Evolutionary conservation across 495 filamentous ascomycete species (phyloP).

Genomic region (Thermochaetoides thermophila): DNA sequence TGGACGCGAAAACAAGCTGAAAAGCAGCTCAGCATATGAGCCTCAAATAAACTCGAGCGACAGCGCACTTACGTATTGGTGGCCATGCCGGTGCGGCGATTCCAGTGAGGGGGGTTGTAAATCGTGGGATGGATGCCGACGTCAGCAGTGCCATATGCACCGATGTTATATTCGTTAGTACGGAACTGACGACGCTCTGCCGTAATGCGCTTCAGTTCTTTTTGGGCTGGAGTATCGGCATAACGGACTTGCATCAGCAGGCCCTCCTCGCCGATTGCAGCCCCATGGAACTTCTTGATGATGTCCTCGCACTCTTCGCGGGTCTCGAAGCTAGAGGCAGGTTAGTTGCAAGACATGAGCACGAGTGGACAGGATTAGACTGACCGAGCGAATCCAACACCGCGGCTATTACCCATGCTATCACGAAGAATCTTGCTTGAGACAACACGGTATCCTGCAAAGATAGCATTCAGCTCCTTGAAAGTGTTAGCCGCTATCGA

Average conservation of each 20-base stretch:
- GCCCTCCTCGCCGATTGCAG: slow-evolving; percentile 51
- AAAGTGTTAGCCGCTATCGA: slow-evolving; percentile 6
- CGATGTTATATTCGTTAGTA: slow-evolving; percentile 81
- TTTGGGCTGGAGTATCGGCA: slow-evolving; percentile 91
- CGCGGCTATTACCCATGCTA: slow-evolving; percentile 76
- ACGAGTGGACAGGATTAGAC: slow-evolving; percentile 9
- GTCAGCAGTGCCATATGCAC: slow-evolving; percentile 39
- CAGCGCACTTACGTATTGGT: slow-evolving; percentile 14
- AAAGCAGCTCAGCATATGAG: no score
- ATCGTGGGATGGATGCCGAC: slow-evolving; percentile 34
- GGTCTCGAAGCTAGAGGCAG: slow-evolving; percentile 53
- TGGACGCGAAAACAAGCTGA: slow-evolving; percentile 16
- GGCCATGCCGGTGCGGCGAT: slow-evolving; percentile 15
- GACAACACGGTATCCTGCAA: slow-evolving; percentile 67
- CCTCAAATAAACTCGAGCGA: no score
- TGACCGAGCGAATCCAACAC: slow-evolving; percentile 93
- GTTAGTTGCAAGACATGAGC: slow-evolving; percentile 11
- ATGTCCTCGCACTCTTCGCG: slow-evolving; percentile 79
- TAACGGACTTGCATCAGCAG: slow-evolving; percentile 85
- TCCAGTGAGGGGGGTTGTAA: slow-evolving; percentile 23
- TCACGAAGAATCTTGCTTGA: slow-evolving; percentile 91
- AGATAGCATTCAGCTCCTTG: slow-evolving; percentile 61
- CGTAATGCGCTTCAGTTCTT: slow-evolving; percentile 85
- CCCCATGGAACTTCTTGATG: slow-evolving; percentile 67
- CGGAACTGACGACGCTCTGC: slow-evolving; percentile 85